phyloP scores from a whole-genome alignment of 2,329 filamentous ascomycete genomes.

The Calonectria ilicicola region DNA sequence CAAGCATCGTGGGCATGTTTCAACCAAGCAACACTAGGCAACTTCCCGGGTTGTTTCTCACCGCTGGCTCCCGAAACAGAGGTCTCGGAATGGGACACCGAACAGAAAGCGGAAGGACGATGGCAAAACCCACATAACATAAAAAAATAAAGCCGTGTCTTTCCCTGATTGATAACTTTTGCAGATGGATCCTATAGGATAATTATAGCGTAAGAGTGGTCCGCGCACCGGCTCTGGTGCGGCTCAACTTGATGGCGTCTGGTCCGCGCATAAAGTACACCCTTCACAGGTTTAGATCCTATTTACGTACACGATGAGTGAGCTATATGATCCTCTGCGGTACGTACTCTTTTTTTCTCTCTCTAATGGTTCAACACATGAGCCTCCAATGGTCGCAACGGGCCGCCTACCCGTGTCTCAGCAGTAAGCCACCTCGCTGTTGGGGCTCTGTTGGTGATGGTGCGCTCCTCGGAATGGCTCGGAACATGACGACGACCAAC shows the following conservation, averaged over 20 bases:
- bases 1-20: neutral
- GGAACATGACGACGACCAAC: neutral
- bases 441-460: neutral
- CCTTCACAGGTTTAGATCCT: neutral
- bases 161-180: slow-evolving; percentile 40
- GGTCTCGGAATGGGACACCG: slow-evolving; percentile 2
- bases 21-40: neutral
- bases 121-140: neutral
- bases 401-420: neutral
- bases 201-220: slow-evolving; percentile 44
- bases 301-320: slow-evolving; percentile 11
- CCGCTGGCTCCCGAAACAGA: slow-evolving; percentile 5
- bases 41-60: slow-evolving; percentile 3
- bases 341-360: neutral
- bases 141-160: slow-evolving; percentile 32
- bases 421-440: neutral
- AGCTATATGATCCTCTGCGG: neutral
- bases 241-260: slow-evolving; percentile 33
- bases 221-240: slow-evolving; percentile 38
- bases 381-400: slow-evolving; percentile 6
- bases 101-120: neutral
- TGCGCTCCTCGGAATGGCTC: neutral
- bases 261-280: slow-evolving; percentile 16
- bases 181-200: slow-evolving; percentile 40
- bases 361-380: neutral